Evolutionary conservation across 768 basidiomycete species (phyloP).

Genomic region (Lanmaoa pseudosensibilis): DNA sequence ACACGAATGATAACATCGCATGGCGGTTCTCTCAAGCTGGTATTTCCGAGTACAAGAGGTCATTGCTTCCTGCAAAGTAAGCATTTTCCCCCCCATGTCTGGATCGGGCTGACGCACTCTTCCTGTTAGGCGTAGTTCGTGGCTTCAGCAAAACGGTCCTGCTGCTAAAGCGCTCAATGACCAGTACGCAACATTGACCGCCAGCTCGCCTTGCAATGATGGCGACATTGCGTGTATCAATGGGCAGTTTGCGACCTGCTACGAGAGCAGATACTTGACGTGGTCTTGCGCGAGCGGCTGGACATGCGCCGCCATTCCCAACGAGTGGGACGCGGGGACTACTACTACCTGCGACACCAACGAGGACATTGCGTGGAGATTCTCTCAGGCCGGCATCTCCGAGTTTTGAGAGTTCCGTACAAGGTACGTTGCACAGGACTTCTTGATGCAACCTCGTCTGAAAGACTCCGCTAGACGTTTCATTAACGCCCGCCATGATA

Average conservation of each 20-base stretch:
- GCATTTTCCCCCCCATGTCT: background rate
- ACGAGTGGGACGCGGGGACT: slow-evolving; percentile 18
- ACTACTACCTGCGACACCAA: slow-evolving; percentile 20
- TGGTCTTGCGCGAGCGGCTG: slow-evolving; percentile 13
- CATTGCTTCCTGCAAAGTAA: background rate
- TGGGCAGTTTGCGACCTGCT: slow-evolving; percentile 19
- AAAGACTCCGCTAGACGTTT: background rate
- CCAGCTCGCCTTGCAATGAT: slow-evolving; percentile 17
- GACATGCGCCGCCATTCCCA: slow-evolving; percentile 26
- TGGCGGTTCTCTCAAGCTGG: slow-evolving; percentile 12
- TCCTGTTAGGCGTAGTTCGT: slow-evolving; percentile 15
- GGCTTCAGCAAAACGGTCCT: slow-evolving; percentile 25
- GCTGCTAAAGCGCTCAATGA: slow-evolving; percentile 27
- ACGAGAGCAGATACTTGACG: slow-evolving; percentile 11
- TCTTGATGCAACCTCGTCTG: background rate
- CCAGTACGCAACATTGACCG: slow-evolving; percentile 17
- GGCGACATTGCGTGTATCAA: slow-evolving; percentile 22
- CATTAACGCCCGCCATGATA: background rate
- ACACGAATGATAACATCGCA: slow-evolving; percentile 9
- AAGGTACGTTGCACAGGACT: background rate
- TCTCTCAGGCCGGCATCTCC: slow-evolving; percentile 22
- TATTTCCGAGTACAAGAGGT: slow-evolving; percentile 15
- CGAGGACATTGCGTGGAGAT: slow-evolving; percentile 19
- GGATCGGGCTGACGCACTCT: background rate
- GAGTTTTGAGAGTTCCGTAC: slow-evolving; percentile 3